Conservation (phyloP, 108 stramenopile species). For the Seminavis robusta region DNA sequence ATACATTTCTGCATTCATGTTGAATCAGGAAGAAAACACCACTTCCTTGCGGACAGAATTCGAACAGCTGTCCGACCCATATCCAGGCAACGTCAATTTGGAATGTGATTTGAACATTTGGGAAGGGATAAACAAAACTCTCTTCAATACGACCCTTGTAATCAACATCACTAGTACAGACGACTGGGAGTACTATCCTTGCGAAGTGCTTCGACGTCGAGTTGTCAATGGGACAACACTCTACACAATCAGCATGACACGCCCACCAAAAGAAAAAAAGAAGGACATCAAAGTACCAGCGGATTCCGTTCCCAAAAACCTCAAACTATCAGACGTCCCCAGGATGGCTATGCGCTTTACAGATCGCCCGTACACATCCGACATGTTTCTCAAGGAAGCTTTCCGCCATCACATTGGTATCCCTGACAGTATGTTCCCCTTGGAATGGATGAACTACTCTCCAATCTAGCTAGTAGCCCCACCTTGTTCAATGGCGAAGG, state of each 20-base stretch:
- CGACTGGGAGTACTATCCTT: not conserved
- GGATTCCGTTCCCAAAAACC: too few species aligned
- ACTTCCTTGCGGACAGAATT: slow-evolving; percentile 1
- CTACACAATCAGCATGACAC: not conserved
- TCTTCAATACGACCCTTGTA: not conserved
- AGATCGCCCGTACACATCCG: slow-evolving; percentile 41
- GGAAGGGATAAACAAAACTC: too few species aligned
- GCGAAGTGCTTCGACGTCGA: slow-evolving; percentile 3
- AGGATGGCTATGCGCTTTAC: slow-evolving; percentile 31
- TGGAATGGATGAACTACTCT: slow-evolving; percentile 58
- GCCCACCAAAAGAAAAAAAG: too few species aligned
- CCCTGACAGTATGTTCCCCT: slow-evolving; percentile 53
- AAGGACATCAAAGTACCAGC: too few species aligned
- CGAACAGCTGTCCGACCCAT: slow-evolving; percentile 12
- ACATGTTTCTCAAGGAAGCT: slow-evolving; percentile 37
- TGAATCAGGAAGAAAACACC: slow-evolving; percentile 3
- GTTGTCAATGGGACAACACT: not conserved
- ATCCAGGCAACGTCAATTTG: too few species aligned
- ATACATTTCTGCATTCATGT: slow-evolving; percentile 20
- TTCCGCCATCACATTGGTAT: slow-evolving; percentile 56
- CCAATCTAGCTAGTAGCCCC: too few species aligned
- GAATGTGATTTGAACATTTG: too few species aligned
- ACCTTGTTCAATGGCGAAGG: too few species aligned
- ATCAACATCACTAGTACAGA: too few species aligned
- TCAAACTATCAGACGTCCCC: too few species aligned